Base-by-base conservation (phyloP, 116 monocot genomes). In the Thalassia testudinum region DNA sequence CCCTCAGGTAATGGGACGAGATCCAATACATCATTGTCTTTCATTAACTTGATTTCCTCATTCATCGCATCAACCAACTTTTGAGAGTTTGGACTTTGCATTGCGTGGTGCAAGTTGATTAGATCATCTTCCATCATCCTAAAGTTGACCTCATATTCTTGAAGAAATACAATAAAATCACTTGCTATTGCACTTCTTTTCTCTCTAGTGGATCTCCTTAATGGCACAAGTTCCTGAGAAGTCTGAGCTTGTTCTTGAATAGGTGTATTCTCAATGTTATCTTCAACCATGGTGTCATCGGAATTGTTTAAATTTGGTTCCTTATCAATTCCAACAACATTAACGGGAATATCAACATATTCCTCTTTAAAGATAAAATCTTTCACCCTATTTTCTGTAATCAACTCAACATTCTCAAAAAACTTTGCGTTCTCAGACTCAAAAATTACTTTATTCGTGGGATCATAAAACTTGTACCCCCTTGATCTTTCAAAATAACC, bases 341-440 rank as follows among this genome's bases (percentile, higher is more conserved):
- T 3, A 24, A 21, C 17, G n/a, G 29, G 44, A 62, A 66, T 27
- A 22, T 26, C 5, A 43, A 59, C 15, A 23, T n/a, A 34, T 61
- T 61, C 54, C 25, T 62, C 52, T 57, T 62, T 42, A 62, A 67
- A 62, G 17, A 57, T 21, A 24, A 71, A 6, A 25, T 66, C 27
- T 12, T 13, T 63, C n/a, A 43, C 20, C 5, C 19, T 25, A 1
- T 21, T 50, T 1, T 12, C 49, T 27, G 52, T 56, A 43, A 0
- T 21, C 7, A 58, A 44, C 34, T 63, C 67, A 53, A 62, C 56
- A 67, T 67, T 7, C 61, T 72, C 55, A 61, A 66, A 49, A 20
- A 61, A 62, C 23, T 12, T 49, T 0, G 25, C 60, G 60, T 42
- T 72, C 27, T 7, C 12, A 29, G 45, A 47, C 47, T 72, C 34